These are phyloP conservation scores for Penicillium sp. DNA, from an alignment of 2,329 filamentous ascomycete species.

Conservation along the genomic window DNA sequence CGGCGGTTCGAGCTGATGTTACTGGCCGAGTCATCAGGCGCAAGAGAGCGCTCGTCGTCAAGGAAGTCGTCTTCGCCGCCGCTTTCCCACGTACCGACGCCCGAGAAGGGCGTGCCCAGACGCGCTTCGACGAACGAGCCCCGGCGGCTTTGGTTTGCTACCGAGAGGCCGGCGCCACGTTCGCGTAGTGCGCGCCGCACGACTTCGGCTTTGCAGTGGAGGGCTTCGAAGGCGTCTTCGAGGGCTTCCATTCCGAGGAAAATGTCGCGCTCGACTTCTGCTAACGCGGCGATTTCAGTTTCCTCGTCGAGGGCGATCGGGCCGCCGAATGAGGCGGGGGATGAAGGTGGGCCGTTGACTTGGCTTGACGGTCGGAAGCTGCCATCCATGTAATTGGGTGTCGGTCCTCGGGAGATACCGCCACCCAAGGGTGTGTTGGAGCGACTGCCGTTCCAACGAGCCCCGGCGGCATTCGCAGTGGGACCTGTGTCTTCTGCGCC, in stretches of 20 bases:
- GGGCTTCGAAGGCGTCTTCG: constrained; percentile 87
- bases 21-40: constrained; percentile 52
- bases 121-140: constrained; percentile 44
- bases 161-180: constrained; percentile 71
- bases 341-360: constrained; percentile 45
- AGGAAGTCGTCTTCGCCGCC: constrained; percentile 47
- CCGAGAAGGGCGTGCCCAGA: constrained; percentile 42
- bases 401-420: constrained; percentile 38
- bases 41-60: constrained; percentile 47
- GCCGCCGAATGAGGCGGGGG: constrained; percentile 63
- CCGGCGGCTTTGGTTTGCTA: constrained; percentile 47
- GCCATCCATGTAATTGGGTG: constrained; percentile 39
- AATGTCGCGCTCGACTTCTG: constrained; percentile 90
- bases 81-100: constrained; percentile 38
- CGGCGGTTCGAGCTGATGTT: constrained; percentile 50
- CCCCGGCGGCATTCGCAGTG: constrained; percentile 22
- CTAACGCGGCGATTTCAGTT: constrained; percentile 83
- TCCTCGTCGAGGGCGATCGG: constrained; percentile 91
- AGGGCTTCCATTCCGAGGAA: constrained; percentile 91
- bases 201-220: constrained; percentile 81
- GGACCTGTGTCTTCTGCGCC: constrained; percentile 66
- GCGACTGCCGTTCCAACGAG: constrained; percentile 42
- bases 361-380: constrained; percentile 45
- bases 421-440: constrained; percentile 37
- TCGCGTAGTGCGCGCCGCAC: constrained; percentile 78